phyloP scores from a whole-genome alignment of 345 rosid species.

The Nasturtium officinale region DNA sequence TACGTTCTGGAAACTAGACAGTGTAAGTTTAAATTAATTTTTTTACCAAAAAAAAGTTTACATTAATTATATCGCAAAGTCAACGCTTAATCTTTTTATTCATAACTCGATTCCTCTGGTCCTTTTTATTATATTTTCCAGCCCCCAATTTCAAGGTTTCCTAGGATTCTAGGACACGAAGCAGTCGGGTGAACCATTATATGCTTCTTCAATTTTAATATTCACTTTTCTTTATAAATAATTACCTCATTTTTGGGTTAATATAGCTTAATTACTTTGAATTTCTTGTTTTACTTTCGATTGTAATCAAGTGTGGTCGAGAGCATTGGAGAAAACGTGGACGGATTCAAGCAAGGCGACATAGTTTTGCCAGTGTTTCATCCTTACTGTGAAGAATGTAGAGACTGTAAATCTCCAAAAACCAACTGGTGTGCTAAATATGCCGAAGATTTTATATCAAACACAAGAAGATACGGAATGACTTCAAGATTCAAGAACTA shows the following conservation, averaged over 20 bases:
- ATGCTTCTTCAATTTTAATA: background rate
- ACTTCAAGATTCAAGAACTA: constrained; percentile 53
- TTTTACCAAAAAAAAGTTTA: too few relatives aligned
- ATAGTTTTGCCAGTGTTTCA: constrained; percentile 60
- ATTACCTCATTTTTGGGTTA: background rate
- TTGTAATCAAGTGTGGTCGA: constrained; percentile 58
- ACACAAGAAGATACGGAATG: constrained; percentile 60
- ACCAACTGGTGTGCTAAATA: constrained; percentile 56
- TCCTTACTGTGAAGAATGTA: constrained; percentile 58
- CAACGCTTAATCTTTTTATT: background rate
- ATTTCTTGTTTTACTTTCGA: background rate
- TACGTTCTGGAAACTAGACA: constrained; percentile 50
- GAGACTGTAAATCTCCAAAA: constrained; percentile 57
- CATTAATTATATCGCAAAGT: background rate
- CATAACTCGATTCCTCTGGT: background rate
- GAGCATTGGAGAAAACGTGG: constrained; percentile 68
- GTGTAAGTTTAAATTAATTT: constrained; percentile 52
- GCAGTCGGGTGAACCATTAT: constrained; percentile 61
- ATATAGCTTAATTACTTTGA: background rate
- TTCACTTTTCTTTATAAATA: constrained; percentile 11
- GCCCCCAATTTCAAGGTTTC: constrained; percentile 55
- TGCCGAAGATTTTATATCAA: background rate
- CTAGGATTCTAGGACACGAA: constrained; percentile 76
- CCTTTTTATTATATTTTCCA: constrained; percentile 11
- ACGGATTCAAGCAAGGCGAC: constrained; percentile 61